A percentile compares a stretch with the other conserved stretches of the same genome.
These are phyloP conservation scores for Sclerotinia nivalis DNA, from an alignment of 2,329 filamentous ascomycete species.

Conservation along the genomic window DNA sequence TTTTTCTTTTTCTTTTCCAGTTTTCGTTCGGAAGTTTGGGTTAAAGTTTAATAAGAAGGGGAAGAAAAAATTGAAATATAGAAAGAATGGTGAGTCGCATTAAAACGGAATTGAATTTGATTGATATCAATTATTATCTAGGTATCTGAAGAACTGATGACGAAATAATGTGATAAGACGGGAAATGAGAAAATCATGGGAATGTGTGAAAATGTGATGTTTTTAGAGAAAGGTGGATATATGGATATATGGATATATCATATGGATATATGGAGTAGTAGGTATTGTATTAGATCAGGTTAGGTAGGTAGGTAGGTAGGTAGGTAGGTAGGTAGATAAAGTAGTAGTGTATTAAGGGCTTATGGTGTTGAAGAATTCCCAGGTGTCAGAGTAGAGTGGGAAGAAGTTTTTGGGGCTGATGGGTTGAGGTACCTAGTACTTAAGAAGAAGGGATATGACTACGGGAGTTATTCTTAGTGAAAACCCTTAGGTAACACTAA, in stretches of 20 bases:
- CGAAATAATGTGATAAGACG: background rate
- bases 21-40: background rate
- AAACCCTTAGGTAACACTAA: too few relatives aligned
- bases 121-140: background rate
- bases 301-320: background rate
- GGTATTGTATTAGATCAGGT: background rate
- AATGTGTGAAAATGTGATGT: constrained; percentile 2
- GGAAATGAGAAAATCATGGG: background rate
- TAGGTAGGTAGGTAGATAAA: background rate
- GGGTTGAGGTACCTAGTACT: too few relatives aligned
- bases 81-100: constrained; percentile 1
- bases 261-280: too few relatives aligned
- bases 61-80: background rate
- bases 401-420: too few relatives aligned
- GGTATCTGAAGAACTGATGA: background rate
- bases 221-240: background rate
- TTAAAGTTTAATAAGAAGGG: background rate
- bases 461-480: too few relatives aligned
- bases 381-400: too few relatives aligned
- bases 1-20: too few relatives aligned
- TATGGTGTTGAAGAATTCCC: too few relatives aligned
- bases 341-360: too few relatives aligned
- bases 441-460: too few relatives aligned
- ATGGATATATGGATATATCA: too few relatives aligned
- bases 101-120: background rate